These are phyloP conservation scores for Oropetium thomaeum DNA, from an alignment of 176 grass and related monocot species.

Conservation along the genomic window DNA sequence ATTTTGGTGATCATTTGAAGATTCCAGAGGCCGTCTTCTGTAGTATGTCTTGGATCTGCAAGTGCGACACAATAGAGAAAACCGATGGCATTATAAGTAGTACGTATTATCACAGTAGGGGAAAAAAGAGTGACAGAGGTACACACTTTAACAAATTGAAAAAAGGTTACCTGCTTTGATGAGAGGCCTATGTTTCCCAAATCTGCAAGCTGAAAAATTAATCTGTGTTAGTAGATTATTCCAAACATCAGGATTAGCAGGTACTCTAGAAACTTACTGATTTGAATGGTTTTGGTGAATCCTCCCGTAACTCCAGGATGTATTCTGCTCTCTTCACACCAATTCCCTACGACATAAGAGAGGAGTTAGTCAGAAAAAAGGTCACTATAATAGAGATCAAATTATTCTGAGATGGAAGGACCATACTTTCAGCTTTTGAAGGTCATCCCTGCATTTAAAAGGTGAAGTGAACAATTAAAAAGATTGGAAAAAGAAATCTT, in stretches of 20 bases:
- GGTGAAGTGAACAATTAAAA: slow-evolving; percentile 35
- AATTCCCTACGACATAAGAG: slow-evolving; percentile 63
- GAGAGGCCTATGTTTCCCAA: slow-evolving; percentile 84
- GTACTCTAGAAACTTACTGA: slow-evolving; percentile 51
- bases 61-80: neutral
- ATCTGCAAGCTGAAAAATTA: slow-evolving; percentile 61
- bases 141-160: neutral
- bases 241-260: slow-evolving; percentile 10
- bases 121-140: neutral
- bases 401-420: slow-evolving; percentile 17
- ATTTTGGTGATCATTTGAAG: slow-evolving; percentile 40
- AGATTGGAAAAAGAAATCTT: neutral
- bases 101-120: neutral
- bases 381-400: neutral
- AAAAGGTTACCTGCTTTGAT: slow-evolving; percentile 69
- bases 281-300: slow-evolving; percentile 72
- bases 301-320: slow-evolving; percentile 73
- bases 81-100: neutral
- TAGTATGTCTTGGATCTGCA: slow-evolving; percentile 58
- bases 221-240: slow-evolving; percentile 25
- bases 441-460: slow-evolving; percentile 73
- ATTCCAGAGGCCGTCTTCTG: slow-evolving; percentile 59
- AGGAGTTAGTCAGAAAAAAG: slow-evolving; percentile 27
- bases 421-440: slow-evolving; percentile 75
- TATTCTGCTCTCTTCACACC: slow-evolving; percentile 83